phyloP scores from a whole-genome alignment of 129 eudicot genomes.

The Arctium lappa region DNA sequence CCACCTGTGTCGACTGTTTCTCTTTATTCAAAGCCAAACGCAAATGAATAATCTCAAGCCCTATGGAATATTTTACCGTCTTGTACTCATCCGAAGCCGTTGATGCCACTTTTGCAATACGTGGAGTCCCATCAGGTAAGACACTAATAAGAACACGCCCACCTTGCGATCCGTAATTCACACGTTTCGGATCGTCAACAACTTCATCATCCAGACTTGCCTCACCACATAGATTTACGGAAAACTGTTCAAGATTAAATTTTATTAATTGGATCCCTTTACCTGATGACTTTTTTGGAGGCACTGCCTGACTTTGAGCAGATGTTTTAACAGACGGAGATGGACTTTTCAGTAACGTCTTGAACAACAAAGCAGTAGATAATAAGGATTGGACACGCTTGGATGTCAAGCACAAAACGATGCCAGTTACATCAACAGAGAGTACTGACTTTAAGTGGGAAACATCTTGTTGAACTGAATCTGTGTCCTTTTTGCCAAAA shows the following conservation, averaged over 20 bases:
- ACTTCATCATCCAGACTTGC: slow-evolving; percentile 60
- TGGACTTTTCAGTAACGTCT: slow-evolving; percentile 48
- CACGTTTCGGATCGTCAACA: slow-evolving; percentile 76
- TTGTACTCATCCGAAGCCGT: slow-evolving; percentile 51
- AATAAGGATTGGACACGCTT: slow-evolving; percentile 67
- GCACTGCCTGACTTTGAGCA: slow-evolving; percentile 35
- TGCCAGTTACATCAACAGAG: slow-evolving; percentile 68
- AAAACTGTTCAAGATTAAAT: slow-evolving; percentile 68
- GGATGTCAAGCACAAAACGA: slow-evolving; percentile 68
- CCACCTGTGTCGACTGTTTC: slow-evolving; percentile 70
- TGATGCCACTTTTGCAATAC: slow-evolving; percentile 73
- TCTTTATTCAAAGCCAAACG: slow-evolving; percentile 69
- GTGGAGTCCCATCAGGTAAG: slow-evolving; percentile 68
- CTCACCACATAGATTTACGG: slow-evolving; percentile 61
- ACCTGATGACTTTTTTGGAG: slow-evolving; percentile 58
- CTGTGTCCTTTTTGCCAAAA: slow-evolving; percentile 66
- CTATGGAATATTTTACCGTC: slow-evolving; percentile 53
- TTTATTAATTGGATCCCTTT: slow-evolving; percentile 65
- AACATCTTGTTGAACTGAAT: slow-evolving; percentile 46
- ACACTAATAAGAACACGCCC: slow-evolving; percentile 60
- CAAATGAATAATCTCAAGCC: slow-evolving; percentile 70
- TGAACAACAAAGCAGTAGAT: slow-evolving; percentile 56
- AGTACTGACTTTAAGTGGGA: slow-evolving; percentile 46
- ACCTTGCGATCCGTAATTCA: slow-evolving; percentile 93
- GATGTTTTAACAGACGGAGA: slow-evolving; percentile 50